Conservation (phyloP, 306 rosid species). For the Casuarina equisetifolia region DNA sequence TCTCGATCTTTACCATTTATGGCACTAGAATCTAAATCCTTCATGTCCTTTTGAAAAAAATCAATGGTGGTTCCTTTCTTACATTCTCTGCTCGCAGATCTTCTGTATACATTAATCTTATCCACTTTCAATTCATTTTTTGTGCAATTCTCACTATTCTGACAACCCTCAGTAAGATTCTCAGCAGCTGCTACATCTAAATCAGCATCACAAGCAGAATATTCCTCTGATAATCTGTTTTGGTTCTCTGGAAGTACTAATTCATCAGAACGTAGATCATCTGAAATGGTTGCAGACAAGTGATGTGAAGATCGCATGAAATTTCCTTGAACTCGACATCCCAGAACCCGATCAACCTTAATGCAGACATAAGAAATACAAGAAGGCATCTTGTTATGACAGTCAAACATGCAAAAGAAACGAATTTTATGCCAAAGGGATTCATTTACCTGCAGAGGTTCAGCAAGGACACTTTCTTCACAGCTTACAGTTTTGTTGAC, state of each 20-base stretch:
- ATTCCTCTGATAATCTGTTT: constrained; percentile 49
- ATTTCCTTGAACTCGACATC: constrained; percentile 76
- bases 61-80: constrained; percentile 55
- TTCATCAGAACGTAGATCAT: constrained; percentile 50
- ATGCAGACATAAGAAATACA: constrained; percentile 27
- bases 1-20: constrained; percentile 43
- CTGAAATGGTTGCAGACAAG: constrained; percentile 47
- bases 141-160: constrained; percentile 42
- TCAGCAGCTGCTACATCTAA: constrained; percentile 50
- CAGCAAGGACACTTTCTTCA: constrained; percentile 44
- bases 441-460: constrained; percentile 70
- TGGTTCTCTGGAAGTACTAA: constrained; percentile 48
- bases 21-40: constrained; percentile 43
- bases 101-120: constrained; percentile 63
- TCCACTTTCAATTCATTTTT: constrained; percentile 52
- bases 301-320: constrained; percentile 38
- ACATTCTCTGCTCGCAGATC: constrained; percentile 67
- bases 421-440: constrained; percentile 23
- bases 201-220: constrained; percentile 55
- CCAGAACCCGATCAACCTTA: constrained; percentile 95
- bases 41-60: constrained; percentile 31
- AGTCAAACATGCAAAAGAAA: constrained; percentile 23
- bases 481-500: constrained; percentile 35
- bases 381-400: constrained; percentile 27
- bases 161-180: constrained; percentile 43